A percentile compares a stretch with the other conserved stretches of the same genome.
phyloP scores from a whole-genome alignment of 768 basidiomycete species.

The Lanmaoa rubissima region DNA sequence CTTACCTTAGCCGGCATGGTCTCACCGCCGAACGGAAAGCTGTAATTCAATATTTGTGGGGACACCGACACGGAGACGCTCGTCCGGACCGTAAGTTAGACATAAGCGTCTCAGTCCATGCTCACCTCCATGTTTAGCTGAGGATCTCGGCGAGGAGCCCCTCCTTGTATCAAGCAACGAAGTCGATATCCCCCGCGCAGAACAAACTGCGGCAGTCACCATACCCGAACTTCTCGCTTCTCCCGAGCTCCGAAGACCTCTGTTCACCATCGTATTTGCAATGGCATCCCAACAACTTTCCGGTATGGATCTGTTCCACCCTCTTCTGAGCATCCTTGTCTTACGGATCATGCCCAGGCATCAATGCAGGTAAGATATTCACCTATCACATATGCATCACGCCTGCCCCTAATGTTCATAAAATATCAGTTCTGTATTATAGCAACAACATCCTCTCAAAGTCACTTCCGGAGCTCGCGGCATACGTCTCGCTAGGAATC shows the following conservation, averaged over 20 bases:
- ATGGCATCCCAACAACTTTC: slow-evolving; percentile 83
- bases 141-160: slow-evolving; percentile 27
- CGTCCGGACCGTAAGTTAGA: slow-evolving; percentile 23
- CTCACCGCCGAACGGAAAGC: slow-evolving; percentile 47
- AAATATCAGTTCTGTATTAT: slow-evolving; percentile 74
- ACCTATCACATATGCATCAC: background rate
- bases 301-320: slow-evolving; percentile 39
- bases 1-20: slow-evolving; percentile 56
- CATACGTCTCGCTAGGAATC: slow-evolving; percentile 81
- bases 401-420: background rate
- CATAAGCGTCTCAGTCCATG: background rate
- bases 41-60: slow-evolving; percentile 56
- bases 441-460: slow-evolving; percentile 84
- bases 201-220: slow-evolving; percentile 39
- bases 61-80: slow-evolving; percentile 30
- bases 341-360: slow-evolving; percentile 43
- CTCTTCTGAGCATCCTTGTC: background rate
- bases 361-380: slow-evolving; percentile 61
- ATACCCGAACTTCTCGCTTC: slow-evolving; percentile 52
- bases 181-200: slow-evolving; percentile 13
- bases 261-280: slow-evolving; percentile 62
- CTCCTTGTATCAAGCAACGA: slow-evolving; percentile 23
- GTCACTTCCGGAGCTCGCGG: slow-evolving; percentile 73
- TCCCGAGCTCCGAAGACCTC: slow-evolving; percentile 57
- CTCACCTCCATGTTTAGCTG: slow-evolving; percentile 19